These are phyloP conservation scores for Thermothelomyces thermophilus DNA, from an alignment of 2,329 filamentous ascomycete species.

Conservation along the genomic window DNA sequence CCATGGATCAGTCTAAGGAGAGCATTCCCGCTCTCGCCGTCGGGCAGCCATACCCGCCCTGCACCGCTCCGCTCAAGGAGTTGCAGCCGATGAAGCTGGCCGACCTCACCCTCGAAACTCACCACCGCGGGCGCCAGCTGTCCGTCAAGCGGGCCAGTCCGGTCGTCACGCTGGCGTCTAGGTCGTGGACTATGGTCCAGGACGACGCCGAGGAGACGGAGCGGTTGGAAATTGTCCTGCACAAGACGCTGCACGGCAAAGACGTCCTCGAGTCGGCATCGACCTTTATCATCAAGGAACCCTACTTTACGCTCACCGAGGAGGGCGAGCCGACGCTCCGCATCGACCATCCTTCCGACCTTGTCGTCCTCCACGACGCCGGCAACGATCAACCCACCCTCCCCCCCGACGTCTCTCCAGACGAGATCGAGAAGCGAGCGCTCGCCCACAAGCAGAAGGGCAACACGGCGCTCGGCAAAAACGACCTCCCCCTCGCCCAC, in stretches of 20 bases:
- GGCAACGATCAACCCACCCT: not conserved
- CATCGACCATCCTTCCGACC: conserved; percentile 9
- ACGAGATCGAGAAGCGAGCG: not conserved
- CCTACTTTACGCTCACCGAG: conserved; percentile 11
- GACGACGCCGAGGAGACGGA: conserved; percentile 8
- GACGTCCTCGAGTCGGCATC: not conserved
- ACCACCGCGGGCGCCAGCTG: conserved; percentile 6
- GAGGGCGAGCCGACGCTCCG: conserved; percentile 9
- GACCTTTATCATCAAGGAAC: conserved; percentile 5
- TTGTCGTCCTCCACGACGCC: not conserved
- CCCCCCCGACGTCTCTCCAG: not conserved
- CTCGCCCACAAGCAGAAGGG: not conserved
- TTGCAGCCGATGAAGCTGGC: conserved; percentile 3
- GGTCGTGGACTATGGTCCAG: conserved; percentile 10
- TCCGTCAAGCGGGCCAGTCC: conserved; percentile 7
- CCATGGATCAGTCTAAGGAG: not conserved
- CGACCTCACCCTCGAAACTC: conserved; percentile 1
- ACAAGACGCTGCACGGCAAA: not conserved
- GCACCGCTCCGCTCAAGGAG: not conserved
- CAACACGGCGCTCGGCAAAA: not conserved
- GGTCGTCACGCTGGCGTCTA: not conserved
- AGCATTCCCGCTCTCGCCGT: not conserved
- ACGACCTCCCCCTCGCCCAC: not conserved
- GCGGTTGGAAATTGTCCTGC: conserved; percentile 3
- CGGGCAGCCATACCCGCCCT: conserved; percentile 5